A percentile compares a stretch with the other conserved stretches of the same genome.
phyloP scores from a whole-genome alignment of 2,329 filamentous ascomycete genomes.

The Didymella exigua region DNA sequence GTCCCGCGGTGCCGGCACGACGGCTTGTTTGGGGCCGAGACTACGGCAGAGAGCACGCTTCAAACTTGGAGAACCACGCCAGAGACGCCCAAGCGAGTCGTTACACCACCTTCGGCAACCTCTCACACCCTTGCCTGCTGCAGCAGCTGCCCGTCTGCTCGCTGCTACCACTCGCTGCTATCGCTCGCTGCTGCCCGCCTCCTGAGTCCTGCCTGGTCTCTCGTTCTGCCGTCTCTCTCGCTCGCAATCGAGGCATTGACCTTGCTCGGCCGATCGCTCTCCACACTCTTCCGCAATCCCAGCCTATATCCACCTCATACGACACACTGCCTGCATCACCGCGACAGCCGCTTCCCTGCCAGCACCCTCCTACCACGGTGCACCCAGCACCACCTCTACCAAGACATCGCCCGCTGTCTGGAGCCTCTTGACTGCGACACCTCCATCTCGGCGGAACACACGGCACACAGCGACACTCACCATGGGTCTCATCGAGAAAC shows the following conservation, averaged over 20 bases:
- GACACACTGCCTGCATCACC: constrained; percentile 31
- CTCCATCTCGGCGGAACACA: constrained; percentile 15
- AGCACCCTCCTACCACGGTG: constrained; percentile 3
- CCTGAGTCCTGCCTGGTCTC: constrained; percentile 10
- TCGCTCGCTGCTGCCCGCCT: constrained; percentile 13
- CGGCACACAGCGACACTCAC: constrained; percentile 21
- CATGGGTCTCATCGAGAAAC: constrained; percentile 49
- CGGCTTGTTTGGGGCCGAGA: constrained; percentile 25
- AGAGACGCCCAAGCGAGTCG: constrained; percentile 18
- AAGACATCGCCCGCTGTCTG: constrained; percentile 17
- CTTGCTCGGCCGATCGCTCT: constrained; percentile 4
- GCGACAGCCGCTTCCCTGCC: constrained; percentile 29
- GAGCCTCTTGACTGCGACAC: constrained; percentile 13
- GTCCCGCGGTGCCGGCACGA: constrained; percentile 18
- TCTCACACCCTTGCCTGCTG: constrained; percentile 10
- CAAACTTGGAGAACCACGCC: constrained; percentile 25
- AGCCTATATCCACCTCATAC: neutral
- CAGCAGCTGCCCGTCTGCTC: constrained; percentile 8
- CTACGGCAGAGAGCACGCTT: constrained; percentile 21
- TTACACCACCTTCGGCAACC: constrained; percentile 13
- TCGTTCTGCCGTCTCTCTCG: constrained; percentile 10
- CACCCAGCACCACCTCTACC: constrained; percentile 25
- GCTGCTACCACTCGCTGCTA: constrained; percentile 5
- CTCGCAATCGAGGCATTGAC: constrained; percentile 5
- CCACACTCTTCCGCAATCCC: constrained; percentile 2